A percentile compares a stretch with the other conserved stretches of the same genome.
phyloP scores from a whole-genome alignment of 805 yeast species.

The Starmerella cellae region DNA sequence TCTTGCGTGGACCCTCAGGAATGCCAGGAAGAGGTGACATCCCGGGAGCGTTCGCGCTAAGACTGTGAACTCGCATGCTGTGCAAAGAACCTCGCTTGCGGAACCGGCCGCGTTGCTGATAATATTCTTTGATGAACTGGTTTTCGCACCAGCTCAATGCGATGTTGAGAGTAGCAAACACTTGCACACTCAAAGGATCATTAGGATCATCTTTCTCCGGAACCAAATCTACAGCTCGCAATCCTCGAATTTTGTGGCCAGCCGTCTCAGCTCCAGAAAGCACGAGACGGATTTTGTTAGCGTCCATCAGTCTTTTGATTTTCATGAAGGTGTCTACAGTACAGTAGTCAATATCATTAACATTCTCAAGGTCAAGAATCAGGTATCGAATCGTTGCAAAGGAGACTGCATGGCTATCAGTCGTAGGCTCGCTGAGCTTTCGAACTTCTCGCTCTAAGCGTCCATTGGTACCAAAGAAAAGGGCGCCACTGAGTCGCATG shows the following conservation, averaged over 20 bases:
- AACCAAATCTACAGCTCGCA: conserved; percentile 75
- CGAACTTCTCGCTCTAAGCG: conserved; percentile 71
- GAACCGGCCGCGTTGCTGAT: conserved; percentile 16
- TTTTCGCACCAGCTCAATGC: conserved; percentile 97
- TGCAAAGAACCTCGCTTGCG: not conserved
- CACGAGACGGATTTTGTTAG: conserved; percentile 56
- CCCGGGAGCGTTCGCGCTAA: not conserved
- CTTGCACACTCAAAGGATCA: conserved; percentile 32
- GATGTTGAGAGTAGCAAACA: conserved; percentile 67
- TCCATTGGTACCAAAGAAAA: conserved; percentile 92
- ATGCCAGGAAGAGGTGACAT: not conserved
- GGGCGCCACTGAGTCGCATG: conserved; percentile 70
- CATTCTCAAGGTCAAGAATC: conserved; percentile 73
- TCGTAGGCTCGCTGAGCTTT: conserved; percentile 20
- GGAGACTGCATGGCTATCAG: conserved; percentile 38
- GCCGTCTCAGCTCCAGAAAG: conserved; percentile 64
- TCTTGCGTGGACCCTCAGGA: not conserved
- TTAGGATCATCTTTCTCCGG: conserved; percentile 32
- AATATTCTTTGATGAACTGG: conserved; percentile 58
- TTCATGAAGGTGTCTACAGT: conserved; percentile 93
- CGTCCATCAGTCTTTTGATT: conserved; percentile 61
- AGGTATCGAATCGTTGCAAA: conserved; percentile 58
- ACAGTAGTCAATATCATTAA: conserved; percentile 69
- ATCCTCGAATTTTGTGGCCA: conserved; percentile 52
- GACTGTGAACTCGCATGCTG: not conserved